Conservation (phyloP, 768 basidiomycete species). For the Termitomyces sp. region DNA sequence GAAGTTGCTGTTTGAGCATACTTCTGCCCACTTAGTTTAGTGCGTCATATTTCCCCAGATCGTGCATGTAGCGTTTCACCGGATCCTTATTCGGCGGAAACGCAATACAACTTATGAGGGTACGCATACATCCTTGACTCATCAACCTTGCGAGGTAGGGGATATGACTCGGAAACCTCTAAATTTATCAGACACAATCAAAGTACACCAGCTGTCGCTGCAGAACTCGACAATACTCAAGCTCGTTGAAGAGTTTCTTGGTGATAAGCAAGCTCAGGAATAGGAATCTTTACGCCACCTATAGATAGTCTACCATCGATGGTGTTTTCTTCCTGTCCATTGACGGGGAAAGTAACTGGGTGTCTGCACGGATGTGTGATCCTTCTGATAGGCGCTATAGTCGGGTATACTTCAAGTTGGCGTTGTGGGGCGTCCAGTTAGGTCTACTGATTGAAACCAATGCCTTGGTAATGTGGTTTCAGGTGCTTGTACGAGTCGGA, state of each 20-base stretch:
- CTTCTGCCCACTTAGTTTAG: too few species aligned
- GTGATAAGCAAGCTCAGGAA: conserved; percentile 9
- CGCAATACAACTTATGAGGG: not conserved
- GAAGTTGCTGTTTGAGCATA: not conserved
- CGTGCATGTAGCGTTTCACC: conserved; percentile 1
- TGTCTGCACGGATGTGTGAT: not conserved
- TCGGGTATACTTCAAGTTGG: not conserved
- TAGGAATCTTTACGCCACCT: not conserved
- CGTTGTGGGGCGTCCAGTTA: not conserved
- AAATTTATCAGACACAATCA: not conserved
- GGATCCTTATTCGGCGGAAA: conserved; percentile 2
- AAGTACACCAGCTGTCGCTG: not conserved
- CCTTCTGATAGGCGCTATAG: not conserved
- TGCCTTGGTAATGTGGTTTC: not conserved
- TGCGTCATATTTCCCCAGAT: not conserved
- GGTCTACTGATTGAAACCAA: not conserved
- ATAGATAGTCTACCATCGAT: not conserved
- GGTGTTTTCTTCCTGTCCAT: conserved; percentile 2
- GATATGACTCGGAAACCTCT: not conserved
- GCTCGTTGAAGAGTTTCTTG: conserved; percentile 1
- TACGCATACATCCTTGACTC: not conserved
- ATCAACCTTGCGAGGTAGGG: not conserved
- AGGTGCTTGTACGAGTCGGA: not conserved
- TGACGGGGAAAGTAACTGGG: not conserved
- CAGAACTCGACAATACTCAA: conserved; percentile 5